phyloP scores from a whole-genome alignment of 2,329 filamentous ascomycete genomes.

The Aspergillus quadricinctus region DNA sequence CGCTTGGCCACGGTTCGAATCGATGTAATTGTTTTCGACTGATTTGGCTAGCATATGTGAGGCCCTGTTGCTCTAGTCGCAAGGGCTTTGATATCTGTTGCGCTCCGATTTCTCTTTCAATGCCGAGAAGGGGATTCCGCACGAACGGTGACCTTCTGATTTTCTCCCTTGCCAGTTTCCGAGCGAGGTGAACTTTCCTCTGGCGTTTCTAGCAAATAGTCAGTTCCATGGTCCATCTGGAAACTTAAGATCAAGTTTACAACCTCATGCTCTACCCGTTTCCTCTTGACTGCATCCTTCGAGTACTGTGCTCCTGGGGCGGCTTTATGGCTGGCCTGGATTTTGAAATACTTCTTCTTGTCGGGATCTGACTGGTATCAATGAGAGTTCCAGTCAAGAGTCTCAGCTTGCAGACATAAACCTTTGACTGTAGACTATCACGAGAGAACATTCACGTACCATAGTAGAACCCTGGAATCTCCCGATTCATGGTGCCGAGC shows the following conservation, averaged over 20 bases:
- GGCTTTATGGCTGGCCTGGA: constrained; percentile 52
- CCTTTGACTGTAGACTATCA: neutral
- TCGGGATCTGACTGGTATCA: constrained; percentile 33
- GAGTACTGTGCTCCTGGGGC: constrained; percentile 53
- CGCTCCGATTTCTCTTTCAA: constrained; percentile 28
- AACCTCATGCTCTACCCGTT: constrained; percentile 45
- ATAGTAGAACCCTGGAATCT: constrained; percentile 33
- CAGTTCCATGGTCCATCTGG: neutral
- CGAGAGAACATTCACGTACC: constrained; percentile 17
- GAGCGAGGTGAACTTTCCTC: constrained; percentile 19
- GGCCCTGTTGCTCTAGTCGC: constrained; percentile 24
- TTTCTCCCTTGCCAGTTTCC: constrained; percentile 29
- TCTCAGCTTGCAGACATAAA: neutral
- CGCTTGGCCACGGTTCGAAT: constrained; percentile 24
- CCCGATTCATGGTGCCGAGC: constrained; percentile 21
- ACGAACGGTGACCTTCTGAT: constrained; percentile 28
- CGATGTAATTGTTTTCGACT: constrained; percentile 26
- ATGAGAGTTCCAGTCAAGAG: neutral
- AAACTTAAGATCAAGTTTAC: neutral
- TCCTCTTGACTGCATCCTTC: constrained; percentile 55
- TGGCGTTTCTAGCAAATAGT: constrained; percentile 25
- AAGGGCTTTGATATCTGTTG: constrained; percentile 11
- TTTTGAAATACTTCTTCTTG: constrained; percentile 65
- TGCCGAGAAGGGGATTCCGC: constrained; percentile 25
- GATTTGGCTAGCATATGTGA: constrained; percentile 31